Evolutionary conservation across 306 rosid species (phyloP).

Genomic region (Abrus precatorius): DNA sequence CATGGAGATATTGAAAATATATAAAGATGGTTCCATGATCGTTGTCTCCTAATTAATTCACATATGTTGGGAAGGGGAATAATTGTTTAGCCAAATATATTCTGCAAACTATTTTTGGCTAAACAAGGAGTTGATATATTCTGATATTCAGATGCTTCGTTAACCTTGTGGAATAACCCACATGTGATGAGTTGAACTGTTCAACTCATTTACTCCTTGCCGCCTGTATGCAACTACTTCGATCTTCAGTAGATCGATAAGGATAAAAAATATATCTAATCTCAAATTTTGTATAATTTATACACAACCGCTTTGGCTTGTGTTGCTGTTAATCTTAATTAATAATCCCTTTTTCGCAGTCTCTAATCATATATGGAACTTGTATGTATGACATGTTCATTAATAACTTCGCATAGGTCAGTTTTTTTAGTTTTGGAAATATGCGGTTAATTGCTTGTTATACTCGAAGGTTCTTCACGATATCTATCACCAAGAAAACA

Average conservation of each 20-base stretch:
- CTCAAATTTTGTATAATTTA: background rate
- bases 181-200: background rate
- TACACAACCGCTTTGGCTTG: background rate
- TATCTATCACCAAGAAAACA: too few relatives aligned
- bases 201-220: constrained; percentile 31
- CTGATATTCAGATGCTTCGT: background rate
- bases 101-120: background rate
- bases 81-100: background rate
- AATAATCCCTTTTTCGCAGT: too few relatives aligned
- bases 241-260: background rate
- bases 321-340: background rate
- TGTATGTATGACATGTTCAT: background rate
- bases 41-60: background rate
- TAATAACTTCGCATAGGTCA: background rate
- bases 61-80: background rate
- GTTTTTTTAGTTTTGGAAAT: background rate
- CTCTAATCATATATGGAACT: background rate
- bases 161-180: background rate
- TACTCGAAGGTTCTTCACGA: background rate
- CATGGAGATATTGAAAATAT: constrained; percentile 11
- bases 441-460: background rate
- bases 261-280: background rate
- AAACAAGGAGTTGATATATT: constrained; percentile 1
- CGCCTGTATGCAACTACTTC: constrained; percentile 7
- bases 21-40: constrained; percentile 1